These are phyloP conservation scores for Sonneratia caseolaris DNA, from an alignment of 345 rosid genomes.

Conservation along the genomic window DNA sequence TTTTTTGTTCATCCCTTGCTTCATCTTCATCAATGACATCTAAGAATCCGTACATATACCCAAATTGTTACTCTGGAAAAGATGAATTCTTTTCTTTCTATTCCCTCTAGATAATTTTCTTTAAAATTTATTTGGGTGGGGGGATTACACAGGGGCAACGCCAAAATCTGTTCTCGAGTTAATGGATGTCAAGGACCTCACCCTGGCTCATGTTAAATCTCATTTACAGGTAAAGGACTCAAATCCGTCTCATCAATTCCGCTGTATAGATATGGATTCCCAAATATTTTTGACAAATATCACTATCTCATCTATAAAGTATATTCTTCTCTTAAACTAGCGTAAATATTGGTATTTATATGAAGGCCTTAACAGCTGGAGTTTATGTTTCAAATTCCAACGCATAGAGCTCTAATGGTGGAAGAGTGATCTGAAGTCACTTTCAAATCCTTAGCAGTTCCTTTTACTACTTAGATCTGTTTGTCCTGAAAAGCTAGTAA, in stretches of 20 bases:
- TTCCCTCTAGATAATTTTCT: conserved; percentile 1
- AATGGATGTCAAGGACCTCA: conserved; percentile 99
- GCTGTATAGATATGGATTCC: not conserved
- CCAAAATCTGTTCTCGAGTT: conserved; percentile 98
- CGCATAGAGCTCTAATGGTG: conserved; percentile 12
- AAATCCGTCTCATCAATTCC: not conserved
- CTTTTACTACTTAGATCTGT: conserved; percentile 31
- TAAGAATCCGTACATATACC: not conserved
- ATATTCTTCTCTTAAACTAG: not conserved
- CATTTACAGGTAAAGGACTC: conserved; percentile 67
- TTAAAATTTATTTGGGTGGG: not conserved
- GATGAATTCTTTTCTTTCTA: not conserved
- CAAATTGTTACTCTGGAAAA: not conserved
- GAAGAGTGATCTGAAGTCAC: conserved; percentile 17
- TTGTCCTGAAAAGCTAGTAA: conserved; percentile 47
- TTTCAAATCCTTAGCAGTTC: conserved; percentile 5
- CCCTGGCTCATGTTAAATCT: conserved; percentile 97
- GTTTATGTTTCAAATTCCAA: conserved; percentile 16
- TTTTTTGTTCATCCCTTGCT: not conserved
- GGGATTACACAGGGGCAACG: conserved; percentile 55
- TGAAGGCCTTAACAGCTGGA: not conserved
- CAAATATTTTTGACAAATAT: not conserved
- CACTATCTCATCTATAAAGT: not conserved
- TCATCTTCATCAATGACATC: not conserved
- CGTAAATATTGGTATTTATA: not conserved